phyloP scores from a whole-genome alignment of 2,329 filamentous ascomycete species.

The Thielaviopsis euricoi region DNA sequence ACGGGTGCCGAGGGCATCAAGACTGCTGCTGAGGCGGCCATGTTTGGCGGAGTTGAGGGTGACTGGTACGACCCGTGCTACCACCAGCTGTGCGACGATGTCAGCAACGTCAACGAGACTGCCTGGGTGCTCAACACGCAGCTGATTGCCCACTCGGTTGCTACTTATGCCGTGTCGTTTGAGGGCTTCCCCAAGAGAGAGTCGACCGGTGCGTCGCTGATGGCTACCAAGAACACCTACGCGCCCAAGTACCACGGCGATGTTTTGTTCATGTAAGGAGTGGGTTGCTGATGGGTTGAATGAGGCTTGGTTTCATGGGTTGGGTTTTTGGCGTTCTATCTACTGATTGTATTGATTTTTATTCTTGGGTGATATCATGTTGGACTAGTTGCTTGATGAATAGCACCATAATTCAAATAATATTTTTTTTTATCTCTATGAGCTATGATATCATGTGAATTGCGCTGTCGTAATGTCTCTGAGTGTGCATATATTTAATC shows the following conservation, averaged over 20 bases:
- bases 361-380: not conserved
- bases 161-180: conserved; percentile 49
- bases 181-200: conserved; percentile 45
- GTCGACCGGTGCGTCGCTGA: conserved; percentile 16
- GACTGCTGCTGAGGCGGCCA: conserved; percentile 44
- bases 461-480: too few species aligned
- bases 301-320: not conserved
- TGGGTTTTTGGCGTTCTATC: not conserved
- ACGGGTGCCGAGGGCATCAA: conserved; percentile 66
- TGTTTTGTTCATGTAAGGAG: conserved; percentile 28
- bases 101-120: conserved; percentile 39
- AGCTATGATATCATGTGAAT: too few species aligned
- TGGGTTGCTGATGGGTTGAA: not conserved
- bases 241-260: conserved; percentile 32
- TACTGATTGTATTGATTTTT: not conserved
- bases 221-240: conserved; percentile 17
- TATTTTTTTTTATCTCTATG: not conserved
- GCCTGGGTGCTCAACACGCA: conserved; percentile 47
- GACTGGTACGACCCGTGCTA: conserved; percentile 43
- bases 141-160: conserved; percentile 58
- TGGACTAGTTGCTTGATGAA: not conserved
- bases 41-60: conserved; percentile 57
- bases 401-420: not conserved
- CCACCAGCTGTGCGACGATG: conserved; percentile 44
- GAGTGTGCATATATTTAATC: too few species aligned